phyloP scores from a whole-genome alignment of 495 filamentous ascomycete genomes.

The Neurospora sp. region DNA sequence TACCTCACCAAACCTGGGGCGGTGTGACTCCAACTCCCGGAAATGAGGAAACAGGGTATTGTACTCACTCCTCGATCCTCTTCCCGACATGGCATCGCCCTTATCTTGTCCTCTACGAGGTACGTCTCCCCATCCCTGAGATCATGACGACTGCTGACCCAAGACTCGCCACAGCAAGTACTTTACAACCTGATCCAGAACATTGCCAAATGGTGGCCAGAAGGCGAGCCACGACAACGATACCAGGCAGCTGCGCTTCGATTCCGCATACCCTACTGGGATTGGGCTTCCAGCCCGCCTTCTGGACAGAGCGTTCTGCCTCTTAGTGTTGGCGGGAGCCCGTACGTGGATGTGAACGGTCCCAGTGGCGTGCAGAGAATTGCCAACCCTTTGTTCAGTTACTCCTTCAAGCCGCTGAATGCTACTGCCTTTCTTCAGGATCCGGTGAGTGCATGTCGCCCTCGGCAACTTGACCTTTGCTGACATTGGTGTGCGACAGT shows the following conservation, averaged over 20 bases:
- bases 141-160: not conserved
- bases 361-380: slow-evolving; percentile 46
- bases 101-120: slow-evolving; percentile 59
- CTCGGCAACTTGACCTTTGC: not conserved
- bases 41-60: slow-evolving; percentile 47
- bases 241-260: slow-evolving; percentile 39
- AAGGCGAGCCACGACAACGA: slow-evolving; percentile 27
- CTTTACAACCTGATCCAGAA: slow-evolving; percentile 39
- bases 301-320: slow-evolving; percentile 39
- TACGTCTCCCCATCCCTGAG: slow-evolving; percentile 20
- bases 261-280: slow-evolving; percentile 61
- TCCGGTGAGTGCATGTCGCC: slow-evolving; percentile 28
- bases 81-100: slow-evolving; percentile 66
- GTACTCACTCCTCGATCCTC: slow-evolving; percentile 52
- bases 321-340: slow-evolving; percentile 31
- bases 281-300: slow-evolving; percentile 50
- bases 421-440: slow-evolving; percentile 26
- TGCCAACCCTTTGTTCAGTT: slow-evolving; percentile 52
- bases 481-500: slow-evolving; percentile 9
- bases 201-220: slow-evolving; percentile 45
- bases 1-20: slow-evolving; percentile 47
- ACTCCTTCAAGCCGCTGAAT: slow-evolving; percentile 48
- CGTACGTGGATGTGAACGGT: slow-evolving; percentile 36
- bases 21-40: slow-evolving; percentile 39
- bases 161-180: slow-evolving; percentile 37